Evolutionary conservation across 345 rosid genomes (phyloP).

Genomic region (Barbarea vulgaris): DNA sequence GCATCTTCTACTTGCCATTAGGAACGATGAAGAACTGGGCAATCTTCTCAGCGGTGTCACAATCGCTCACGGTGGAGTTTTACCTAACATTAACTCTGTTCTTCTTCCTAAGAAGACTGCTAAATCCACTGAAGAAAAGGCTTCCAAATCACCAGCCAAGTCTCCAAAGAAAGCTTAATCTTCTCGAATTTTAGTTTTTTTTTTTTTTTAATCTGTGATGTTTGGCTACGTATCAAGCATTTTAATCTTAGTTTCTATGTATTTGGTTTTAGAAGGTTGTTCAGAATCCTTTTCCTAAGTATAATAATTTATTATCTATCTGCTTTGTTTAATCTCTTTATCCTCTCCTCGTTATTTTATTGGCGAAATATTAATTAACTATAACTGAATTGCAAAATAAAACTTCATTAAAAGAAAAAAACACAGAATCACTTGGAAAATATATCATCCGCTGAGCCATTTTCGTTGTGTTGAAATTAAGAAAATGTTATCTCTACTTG

Average conservation of each 20-base stretch:
- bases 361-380: neutral
- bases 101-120: slow-evolving; percentile 71
- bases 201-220: neutral
- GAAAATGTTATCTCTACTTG: slow-evolving; percentile 32
- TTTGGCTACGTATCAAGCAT: neutral
- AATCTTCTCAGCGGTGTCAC: slow-evolving; percentile 74
- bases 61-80: slow-evolving; percentile 78
- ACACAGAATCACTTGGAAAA: too few relatives aligned
- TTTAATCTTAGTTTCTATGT: neutral
- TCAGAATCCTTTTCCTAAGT: neutral
- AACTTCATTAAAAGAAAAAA: too few relatives aligned
- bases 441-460: neutral
- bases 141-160: slow-evolving; percentile 59
- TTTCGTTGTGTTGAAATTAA: neutral
- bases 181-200: neutral
- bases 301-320: neutral
- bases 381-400: neutral
- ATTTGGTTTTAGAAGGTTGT: neutral
- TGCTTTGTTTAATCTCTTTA: neutral
- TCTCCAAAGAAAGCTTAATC: slow-evolving; percentile 37
- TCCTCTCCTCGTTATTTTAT: too few relatives aligned
- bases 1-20: slow-evolving; percentile 68
- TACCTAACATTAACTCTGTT: slow-evolving; percentile 74
- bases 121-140: slow-evolving; percentile 54
- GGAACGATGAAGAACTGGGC: slow-evolving; percentile 81